phyloP scores from a whole-genome alignment of 1,284 basidiomycete species.

The Apiotrichum brassicae region DNA sequence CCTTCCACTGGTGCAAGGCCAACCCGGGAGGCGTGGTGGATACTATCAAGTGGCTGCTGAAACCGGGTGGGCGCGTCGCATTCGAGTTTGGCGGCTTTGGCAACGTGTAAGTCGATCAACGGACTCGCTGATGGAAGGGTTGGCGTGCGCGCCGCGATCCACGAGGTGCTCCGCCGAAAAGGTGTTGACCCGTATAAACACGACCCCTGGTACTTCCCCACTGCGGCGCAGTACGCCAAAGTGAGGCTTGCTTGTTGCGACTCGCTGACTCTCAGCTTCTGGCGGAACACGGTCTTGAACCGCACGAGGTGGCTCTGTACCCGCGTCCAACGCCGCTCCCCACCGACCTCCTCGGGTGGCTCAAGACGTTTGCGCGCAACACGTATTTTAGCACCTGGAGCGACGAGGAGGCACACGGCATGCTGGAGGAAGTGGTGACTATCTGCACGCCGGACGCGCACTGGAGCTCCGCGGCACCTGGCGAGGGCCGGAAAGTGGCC shows the following conservation, averaged over 20 bases:
- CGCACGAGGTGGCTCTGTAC: slow-evolving; percentile 55
- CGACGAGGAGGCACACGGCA: slow-evolving; percentile 54
- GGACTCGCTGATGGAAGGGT: slow-evolving; percentile 3
- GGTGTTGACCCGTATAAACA: slow-evolving; percentile 56
- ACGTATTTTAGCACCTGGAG: slow-evolving; percentile 54
- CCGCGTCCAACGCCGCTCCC: slow-evolving; percentile 64
- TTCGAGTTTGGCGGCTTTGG: slow-evolving; percentile 69
- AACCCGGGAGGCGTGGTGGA: slow-evolving; percentile 61
- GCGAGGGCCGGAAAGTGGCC: slow-evolving; percentile 14
- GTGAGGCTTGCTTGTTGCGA: slow-evolving; percentile 43
- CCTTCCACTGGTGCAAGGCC: slow-evolving; percentile 75
- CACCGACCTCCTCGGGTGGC: slow-evolving; percentile 60
- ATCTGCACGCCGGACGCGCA: slow-evolving; percentile 55
- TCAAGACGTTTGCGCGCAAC: slow-evolving; percentile 59
- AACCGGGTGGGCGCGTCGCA: slow-evolving; percentile 61
- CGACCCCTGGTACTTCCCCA: slow-evolving; percentile 82
- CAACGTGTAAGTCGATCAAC: slow-evolving; percentile 25
- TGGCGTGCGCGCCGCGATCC: slow-evolving; percentile 58
- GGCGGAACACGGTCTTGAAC: slow-evolving; percentile 54
- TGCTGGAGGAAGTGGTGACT: slow-evolving; percentile 62
- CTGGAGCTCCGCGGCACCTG: slow-evolving; percentile 38
- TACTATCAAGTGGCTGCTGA: slow-evolving; percentile 57
- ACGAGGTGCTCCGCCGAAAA: slow-evolving; percentile 53
- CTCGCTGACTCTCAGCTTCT: slow-evolving; percentile 52
- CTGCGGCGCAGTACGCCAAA: slow-evolving; percentile 57